Evolutionary conservation across 106 monocot species (phyloP).

Genomic region (Amphibolis antarctica): DNA sequence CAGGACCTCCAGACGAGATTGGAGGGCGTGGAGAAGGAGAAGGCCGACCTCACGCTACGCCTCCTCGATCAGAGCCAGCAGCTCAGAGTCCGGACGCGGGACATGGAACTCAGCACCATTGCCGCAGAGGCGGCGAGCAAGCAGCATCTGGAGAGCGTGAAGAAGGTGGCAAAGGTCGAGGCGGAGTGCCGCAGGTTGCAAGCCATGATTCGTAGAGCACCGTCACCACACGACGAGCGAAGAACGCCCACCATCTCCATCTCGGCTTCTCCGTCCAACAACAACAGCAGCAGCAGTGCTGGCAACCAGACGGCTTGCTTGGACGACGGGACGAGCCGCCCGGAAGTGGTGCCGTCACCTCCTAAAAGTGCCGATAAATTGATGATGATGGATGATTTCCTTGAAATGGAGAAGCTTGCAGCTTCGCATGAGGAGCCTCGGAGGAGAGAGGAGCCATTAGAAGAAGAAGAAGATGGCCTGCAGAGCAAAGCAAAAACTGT

Average conservation of each 20-base stretch:
- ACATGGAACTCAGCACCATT: conserved; percentile 22
- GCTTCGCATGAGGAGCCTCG: not conserved
- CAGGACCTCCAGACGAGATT: conserved; percentile 10
- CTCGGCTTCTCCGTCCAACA: too few relatives aligned
- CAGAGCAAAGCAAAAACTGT: conserved; percentile 19
- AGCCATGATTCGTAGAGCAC: conserved; percentile 10
- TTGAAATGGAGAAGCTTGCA: conserved; percentile 37
- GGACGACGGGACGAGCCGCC: conserved; percentile 5
- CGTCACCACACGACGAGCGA: too few relatives aligned
- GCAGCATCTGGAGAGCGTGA: conserved; percentile 32
- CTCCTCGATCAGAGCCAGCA: conserved; percentile 14
- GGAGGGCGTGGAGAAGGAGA: conserved; percentile 17
- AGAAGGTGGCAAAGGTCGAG: conserved; percentile 28
- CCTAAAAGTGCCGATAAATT: too few relatives aligned
- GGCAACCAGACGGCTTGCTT: conserved; percentile 11
- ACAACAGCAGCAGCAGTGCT: too few relatives aligned
- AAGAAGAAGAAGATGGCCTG: conserved; percentile 21
- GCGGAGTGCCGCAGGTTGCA: conserved; percentile 24
- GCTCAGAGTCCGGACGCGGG: conserved; percentile 13
- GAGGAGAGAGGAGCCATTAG: conserved; percentile 9
- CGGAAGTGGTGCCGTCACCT: conserved; percentile 28
- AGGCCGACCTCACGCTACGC: conserved; percentile 13
- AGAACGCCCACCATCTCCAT: too few relatives aligned
- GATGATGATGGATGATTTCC: conserved; percentile 37
- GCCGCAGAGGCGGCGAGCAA: conserved; percentile 37